These are phyloP conservation scores for Dispira parvispora DNA, from an alignment of 192 early-diverging fungal species.

Conservation along the genomic window DNA sequence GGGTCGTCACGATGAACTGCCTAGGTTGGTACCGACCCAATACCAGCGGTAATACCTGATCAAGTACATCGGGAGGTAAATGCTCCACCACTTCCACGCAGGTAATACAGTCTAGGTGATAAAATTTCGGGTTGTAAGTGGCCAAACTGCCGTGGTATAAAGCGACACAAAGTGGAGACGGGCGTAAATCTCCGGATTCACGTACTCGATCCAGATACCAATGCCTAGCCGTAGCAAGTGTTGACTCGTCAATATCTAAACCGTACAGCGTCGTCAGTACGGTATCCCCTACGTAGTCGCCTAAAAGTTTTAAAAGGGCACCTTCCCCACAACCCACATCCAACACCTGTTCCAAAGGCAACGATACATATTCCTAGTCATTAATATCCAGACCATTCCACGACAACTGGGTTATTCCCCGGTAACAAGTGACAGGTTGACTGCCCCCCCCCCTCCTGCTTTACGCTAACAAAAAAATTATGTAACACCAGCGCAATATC, in stretches of 20 bases:
- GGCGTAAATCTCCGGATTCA: conserved; percentile 40
- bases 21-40: conserved; percentile 52
- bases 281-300: conserved; percentile 28
- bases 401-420: too few relatives aligned
- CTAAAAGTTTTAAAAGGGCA: conserved; percentile 45
- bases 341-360: conserved; percentile 24
- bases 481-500: too few relatives aligned
- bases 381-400: too few relatives aligned
- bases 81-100: conserved; percentile 82
- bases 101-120: conserved; percentile 44
- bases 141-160: conserved; percentile 42
- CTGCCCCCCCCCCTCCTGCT: too few relatives aligned
- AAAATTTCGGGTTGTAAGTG: conserved; percentile 9
- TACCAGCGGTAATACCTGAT: conserved; percentile 36
- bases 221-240: conserved; percentile 25
- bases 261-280: conserved; percentile 45
- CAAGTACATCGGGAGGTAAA: conserved; percentile 36
- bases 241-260: conserved; percentile 41
- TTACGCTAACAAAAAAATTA: too few relatives aligned
- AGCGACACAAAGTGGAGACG: conserved; percentile 37
- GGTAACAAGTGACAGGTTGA: too few relatives aligned
- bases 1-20: conserved; percentile 53
- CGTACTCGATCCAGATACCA: conserved; percentile 37
- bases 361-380: neutral
- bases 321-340: conserved; percentile 85